Conservation (phyloP, 441 rosid species). For the Erodium trifolium region DNA sequence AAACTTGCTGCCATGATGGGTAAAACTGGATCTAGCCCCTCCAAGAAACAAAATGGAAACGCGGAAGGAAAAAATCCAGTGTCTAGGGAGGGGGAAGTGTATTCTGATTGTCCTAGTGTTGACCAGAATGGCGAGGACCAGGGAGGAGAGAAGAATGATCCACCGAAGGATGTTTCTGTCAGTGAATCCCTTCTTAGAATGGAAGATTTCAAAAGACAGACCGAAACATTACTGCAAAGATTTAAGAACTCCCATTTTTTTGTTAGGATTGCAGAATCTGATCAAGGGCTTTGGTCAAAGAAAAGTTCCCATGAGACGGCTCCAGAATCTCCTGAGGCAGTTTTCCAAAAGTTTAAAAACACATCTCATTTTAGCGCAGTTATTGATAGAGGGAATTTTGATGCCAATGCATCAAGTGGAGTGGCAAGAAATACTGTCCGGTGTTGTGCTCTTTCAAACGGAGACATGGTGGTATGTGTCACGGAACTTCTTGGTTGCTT, state of each 20-base stretch:
- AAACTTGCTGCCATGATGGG: slow-evolving; percentile 91
- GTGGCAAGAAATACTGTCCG: slow-evolving; percentile 61
- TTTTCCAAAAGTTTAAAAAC: slow-evolving; percentile 21
- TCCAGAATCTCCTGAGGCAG: slow-evolving; percentile 31
- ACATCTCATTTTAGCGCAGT: slow-evolving; percentile 42
- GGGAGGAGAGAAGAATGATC: slow-evolving; percentile 41
- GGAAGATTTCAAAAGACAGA: slow-evolving; percentile 76
- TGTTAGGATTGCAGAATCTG: slow-evolving; percentile 82
- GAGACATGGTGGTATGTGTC: slow-evolving; percentile 90
- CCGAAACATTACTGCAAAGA: slow-evolving; percentile 64
- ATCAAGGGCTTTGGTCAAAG: slow-evolving; percentile 82
- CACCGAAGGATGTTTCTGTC: slow-evolving; percentile 46
- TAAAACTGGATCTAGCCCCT: slow-evolving; percentile 45
- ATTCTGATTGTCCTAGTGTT: slow-evolving; percentile 31
- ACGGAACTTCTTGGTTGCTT: slow-evolving; percentile 20
- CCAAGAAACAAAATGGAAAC: slow-evolving; percentile 47
- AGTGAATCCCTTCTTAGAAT: slow-evolving; percentile 81
- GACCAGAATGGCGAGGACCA: slow-evolving; percentile 35
- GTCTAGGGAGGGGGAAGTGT: slow-evolving; percentile 39
- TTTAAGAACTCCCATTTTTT: slow-evolving; percentile 89
- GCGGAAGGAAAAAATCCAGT: slow-evolving; percentile 26
- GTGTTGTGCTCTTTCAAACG: slow-evolving; percentile 78
- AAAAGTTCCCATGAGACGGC: slow-evolving; percentile 35
- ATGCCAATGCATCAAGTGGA: slow-evolving; percentile 76
- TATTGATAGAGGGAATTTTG: slow-evolving; percentile 73